Percentiles rank a stretch among this genome's conserved stretches.
phyloP scores from a whole-genome alignment of 176 grass and related monocot species.

The Oryza punctata region DNA sequence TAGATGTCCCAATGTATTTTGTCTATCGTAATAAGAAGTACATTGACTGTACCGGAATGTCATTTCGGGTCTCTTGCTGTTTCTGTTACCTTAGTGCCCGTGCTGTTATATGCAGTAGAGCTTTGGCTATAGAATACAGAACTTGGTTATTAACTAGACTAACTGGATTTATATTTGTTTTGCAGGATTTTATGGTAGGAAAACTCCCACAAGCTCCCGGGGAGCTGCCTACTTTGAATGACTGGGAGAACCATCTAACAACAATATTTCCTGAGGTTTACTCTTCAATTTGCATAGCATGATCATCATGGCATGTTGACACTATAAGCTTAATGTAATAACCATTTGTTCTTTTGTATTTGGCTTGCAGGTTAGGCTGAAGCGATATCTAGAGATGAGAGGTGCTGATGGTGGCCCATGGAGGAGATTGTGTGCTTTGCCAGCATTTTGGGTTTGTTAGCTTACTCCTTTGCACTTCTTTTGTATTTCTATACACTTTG shows the following conservation, averaged over 20 bases:
- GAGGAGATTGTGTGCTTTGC: conserved; percentile 95
- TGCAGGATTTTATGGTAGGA: conserved; percentile 97
- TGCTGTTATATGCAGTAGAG: conserved; percentile 24
- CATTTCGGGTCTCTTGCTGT: conserved; percentile 77
- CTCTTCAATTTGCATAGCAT: conserved; percentile 4
- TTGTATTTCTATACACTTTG: neutral
- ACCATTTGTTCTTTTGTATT: conserved; percentile 25
- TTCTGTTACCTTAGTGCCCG: conserved; percentile 18
- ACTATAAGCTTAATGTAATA: conserved; percentile 22
- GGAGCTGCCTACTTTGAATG: conserved; percentile 90
- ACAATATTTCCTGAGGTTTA: conserved; percentile 99
- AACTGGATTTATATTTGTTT: conserved; percentile 14
- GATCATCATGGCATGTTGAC: conserved; percentile 3
- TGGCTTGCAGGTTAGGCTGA: conserved; percentile 81
- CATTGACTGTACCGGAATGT: conserved; percentile 93
- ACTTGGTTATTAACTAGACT: conserved; percentile 24
- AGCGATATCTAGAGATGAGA: conserved; percentile 98
- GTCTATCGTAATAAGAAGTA: conserved; percentile 94
- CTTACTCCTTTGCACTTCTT: neutral
- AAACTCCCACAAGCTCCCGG: conserved; percentile 84
- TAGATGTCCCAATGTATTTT: conserved; percentile 98
- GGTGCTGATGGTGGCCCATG: conserved; percentile 98
- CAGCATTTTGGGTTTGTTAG: conserved; percentile 88
- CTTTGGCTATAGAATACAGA: neutral
- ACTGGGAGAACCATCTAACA: conserved; percentile 99